Evolutionary conservation across 2,329 filamentous ascomycete genomes (phyloP), one percentile per base, ranked within the genome.

Genomic region (Beauveria brongniartii): DNA sequence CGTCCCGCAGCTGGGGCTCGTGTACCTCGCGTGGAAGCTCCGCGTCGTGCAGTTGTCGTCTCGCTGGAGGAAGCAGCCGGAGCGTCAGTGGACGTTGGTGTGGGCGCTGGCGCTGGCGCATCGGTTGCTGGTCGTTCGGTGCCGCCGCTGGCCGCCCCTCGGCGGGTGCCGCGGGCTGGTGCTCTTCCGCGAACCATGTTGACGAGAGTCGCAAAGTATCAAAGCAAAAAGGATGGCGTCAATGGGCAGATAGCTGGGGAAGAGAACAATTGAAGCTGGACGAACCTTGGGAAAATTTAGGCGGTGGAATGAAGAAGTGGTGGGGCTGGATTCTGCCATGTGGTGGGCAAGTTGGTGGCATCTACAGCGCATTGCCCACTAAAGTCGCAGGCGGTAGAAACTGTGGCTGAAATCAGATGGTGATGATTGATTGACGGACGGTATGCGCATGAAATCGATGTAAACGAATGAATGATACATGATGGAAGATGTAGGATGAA

Each of bases 1-100:
- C 79, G 74, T 44, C 72, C 73, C 10, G 69, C 63, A 22, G 69
- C 68, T n/a, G 73, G 67, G 20, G 73, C 74, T 30, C 74, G 67
- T 16, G 74, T 70, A 10, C 72, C 71, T 43, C 72, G 70, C 4
- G 75, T 65, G 8, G 67, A 61, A 41, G 59, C 63, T 51, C 61
- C 47, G 30, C 57, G 41, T 41, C 51, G 40, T 22, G 55, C 55
- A 34, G 46, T 26, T n/a, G 56, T 46, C 8, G 60, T 37, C 30
- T 55, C 56, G 50, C 60, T 59, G 5, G 61, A 34, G 8, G 63
- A 63, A 44, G 69, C 63, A 37, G 62, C 55, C 7, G 64, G 57
- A 8, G 62, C 62, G 14, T 67, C 55, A 2, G 65, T 59, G 37
- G 59, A 61, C 8, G 69, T 34, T 53, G 65, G 56, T 64, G 69